A percentile compares a stretch with the other conserved stretches of the same genome.
These are phyloP conservation scores for Cutaneotrichosporon cavernicola DNA, from an alignment of 1,284 basidiomycete species.

Conservation along the genomic window DNA sequence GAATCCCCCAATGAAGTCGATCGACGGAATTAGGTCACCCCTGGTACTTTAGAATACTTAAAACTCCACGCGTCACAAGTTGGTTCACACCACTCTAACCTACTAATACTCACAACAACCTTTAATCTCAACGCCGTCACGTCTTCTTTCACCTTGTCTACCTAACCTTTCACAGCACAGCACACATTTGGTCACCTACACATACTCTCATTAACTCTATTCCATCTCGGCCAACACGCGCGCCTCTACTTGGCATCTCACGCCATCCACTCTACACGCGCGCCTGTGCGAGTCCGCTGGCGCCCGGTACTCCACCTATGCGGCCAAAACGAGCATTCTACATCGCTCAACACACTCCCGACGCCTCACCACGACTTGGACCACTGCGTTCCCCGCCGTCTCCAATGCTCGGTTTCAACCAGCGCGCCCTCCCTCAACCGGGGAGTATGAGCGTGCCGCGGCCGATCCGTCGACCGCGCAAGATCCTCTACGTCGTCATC, in stretches of 20 bases:
- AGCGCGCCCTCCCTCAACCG: constrained; percentile 7
- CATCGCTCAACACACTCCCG: constrained; percentile 27
- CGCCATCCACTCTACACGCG: not conserved
- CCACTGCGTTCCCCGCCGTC: constrained; percentile 9
- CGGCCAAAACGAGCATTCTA: constrained; percentile 26
- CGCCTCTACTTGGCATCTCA: not conserved
- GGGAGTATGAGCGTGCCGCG: constrained; percentile 32
- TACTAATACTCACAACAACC: too few relatives aligned
- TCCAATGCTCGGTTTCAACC: constrained; percentile 8
- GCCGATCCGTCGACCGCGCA: constrained; percentile 43
- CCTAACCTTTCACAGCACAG: too few relatives aligned
- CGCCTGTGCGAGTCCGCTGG: not conserved
- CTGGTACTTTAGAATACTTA: too few relatives aligned
- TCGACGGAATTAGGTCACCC: too few relatives aligned
- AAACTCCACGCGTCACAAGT: too few relatives aligned
- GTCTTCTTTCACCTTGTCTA: too few relatives aligned
- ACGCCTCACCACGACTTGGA: constrained; percentile 23
- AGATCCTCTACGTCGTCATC: constrained; percentile 49
- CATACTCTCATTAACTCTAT: too few relatives aligned
- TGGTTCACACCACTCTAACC: too few relatives aligned
- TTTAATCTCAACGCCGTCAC: too few relatives aligned
- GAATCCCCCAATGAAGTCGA: too few relatives aligned
- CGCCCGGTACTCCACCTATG: constrained; percentile 11
- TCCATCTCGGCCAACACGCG: not conserved
- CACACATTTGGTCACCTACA: too few relatives aligned